These are phyloP conservation scores for Mortierella sp. DNA, from an alignment of 371 early-diverging fungal species.

Conservation along the genomic window DNA sequence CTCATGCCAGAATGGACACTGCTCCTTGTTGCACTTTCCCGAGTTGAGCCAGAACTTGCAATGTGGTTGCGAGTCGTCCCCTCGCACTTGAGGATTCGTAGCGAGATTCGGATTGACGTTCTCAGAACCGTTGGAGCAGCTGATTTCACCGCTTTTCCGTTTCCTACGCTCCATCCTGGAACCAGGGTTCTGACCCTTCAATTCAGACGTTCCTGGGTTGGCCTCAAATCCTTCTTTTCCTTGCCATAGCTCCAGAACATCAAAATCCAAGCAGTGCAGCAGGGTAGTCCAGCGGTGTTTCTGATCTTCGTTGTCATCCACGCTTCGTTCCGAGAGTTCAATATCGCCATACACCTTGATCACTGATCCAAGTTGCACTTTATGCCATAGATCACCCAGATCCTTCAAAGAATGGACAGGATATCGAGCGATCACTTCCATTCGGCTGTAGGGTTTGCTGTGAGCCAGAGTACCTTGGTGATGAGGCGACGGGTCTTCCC, in stretches of 20 bases:
- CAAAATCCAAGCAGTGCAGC: constrained; percentile 39
- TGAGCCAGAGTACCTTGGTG: not conserved
- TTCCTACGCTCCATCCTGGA: constrained; percentile 25
- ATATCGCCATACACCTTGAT: constrained; percentile 36
- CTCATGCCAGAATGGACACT: constrained; percentile 62
- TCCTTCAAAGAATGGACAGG: constrained; percentile 31
- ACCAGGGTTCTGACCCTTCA: constrained; percentile 5
- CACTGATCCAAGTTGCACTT: constrained; percentile 41
- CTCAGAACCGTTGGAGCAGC: constrained; percentile 6
- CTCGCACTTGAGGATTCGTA: constrained; percentile 26
- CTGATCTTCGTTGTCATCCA: not conserved
- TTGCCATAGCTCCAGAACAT: constrained; percentile 35
- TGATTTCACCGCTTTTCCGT: constrained; percentile 23
- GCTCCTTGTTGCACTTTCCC: constrained; percentile 56
- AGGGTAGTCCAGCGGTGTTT: constrained; percentile 22
- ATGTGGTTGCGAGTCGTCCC: constrained; percentile 39
- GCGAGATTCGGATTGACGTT: not conserved
- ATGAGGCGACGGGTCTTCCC: not conserved
- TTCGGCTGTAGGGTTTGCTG: not conserved
- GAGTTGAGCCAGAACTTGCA: constrained; percentile 71
- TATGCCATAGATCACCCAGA: constrained; percentile 42
- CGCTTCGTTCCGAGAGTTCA: constrained; percentile 26
- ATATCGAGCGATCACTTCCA: constrained; percentile 43
- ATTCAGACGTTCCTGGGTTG: constrained; percentile 28
- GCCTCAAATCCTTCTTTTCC: constrained; percentile 43